Evolutionary conservation across 2,329 filamentous ascomycete species (phyloP), one percentile per base, ranked within the genome.

Genomic region (Dothidotthia symphoricarpi): DNA sequence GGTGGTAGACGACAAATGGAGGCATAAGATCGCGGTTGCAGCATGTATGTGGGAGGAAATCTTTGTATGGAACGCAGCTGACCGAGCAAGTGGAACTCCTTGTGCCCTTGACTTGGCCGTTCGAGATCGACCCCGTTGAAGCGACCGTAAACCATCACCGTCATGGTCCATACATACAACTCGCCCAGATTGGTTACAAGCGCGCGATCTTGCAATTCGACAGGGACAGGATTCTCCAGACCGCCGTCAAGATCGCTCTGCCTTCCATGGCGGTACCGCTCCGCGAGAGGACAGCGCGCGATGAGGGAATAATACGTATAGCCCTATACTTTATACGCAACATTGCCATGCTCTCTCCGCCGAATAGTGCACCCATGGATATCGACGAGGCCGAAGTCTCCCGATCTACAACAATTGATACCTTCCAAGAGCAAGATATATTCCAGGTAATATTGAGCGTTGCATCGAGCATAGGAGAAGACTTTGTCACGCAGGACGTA

Each of bases 101-200:
- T 60, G 88, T 95, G 1, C 89, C 90, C 4, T 71, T 98, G 58
- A 98, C 93, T 13, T 97, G 91, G 91, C 91, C 93, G 0, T 76
- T 95, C 58, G 88, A 95, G 45, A 80, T 82, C 52, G 82, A 90
- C 43, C 75, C 80, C 46, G 82, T 85, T 42, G 80, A 85, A 58
- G 91, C 93, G 79, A 97, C 89, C 3, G 74, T 89, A 55, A 97
- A 98, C 63, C 88, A 97, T 64, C 86, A 95, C 63, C 81, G 88
- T 40, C 93, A 98, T 69, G 80, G 90, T 27, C 89, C 93, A 1
- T 93, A 93, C 38, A 76, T 98, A 14, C 85, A 93, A 64, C 78
- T 95, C 39, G 85, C 88, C 0, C 93, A 97, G 63, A 77, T 95
- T 4, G 79, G 78, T 44, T 98, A 98, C 72, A 98, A 98, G 70